These are phyloP conservation scores for Obelidium mucronatum DNA, from an alignment of 192 early-diverging fungal species.

Conservation along the genomic window DNA sequence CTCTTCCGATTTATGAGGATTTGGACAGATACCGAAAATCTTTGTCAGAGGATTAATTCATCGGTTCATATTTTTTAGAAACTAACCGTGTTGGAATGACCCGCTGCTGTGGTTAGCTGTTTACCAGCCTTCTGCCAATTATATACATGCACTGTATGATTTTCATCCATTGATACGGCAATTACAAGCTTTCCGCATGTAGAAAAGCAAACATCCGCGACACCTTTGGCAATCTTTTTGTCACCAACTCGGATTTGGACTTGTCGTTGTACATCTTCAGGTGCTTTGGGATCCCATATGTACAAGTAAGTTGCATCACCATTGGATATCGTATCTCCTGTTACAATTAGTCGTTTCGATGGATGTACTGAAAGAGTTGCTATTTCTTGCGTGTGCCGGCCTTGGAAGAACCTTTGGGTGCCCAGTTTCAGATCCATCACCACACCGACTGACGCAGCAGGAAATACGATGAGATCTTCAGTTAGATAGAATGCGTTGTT, in stretches of 20 bases:
- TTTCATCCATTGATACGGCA: constrained; percentile 32
- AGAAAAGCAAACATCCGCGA: constrained; percentile 34
- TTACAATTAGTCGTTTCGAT: constrained; percentile 30
- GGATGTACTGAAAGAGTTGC: constrained; percentile 31
- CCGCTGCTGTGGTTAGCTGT: constrained; percentile 27
- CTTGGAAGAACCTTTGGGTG: constrained; percentile 40
- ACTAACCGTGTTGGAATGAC: constrained; percentile 25
- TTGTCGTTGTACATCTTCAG: constrained; percentile 38
- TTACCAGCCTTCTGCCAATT: constrained; percentile 39
- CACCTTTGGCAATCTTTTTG: constrained; percentile 20
- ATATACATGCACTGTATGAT: constrained; percentile 35
- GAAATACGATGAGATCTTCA: constrained; percentile 32
- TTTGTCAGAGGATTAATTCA: constrained; percentile 4
- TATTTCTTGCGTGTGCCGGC: constrained; percentile 39
- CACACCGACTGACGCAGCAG: constrained; percentile 38
- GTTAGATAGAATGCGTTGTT: constrained; percentile 40
- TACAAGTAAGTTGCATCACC: constrained; percentile 37
- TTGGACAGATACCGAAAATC: constrained; percentile 38
- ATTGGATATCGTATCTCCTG: constrained; percentile 33
- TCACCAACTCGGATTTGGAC: constrained; percentile 42
- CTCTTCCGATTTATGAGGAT: constrained; percentile 16
- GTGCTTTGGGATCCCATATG: constrained; percentile 37
- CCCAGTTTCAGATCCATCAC: constrained; percentile 27
- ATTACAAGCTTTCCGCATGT: constrained; percentile 28
- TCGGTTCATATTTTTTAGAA: too few species aligned